Base-by-base conservation (phyloP, 2,329 filamentous ascomycete genomes). In the Sporothrix brasiliensis region DNA sequence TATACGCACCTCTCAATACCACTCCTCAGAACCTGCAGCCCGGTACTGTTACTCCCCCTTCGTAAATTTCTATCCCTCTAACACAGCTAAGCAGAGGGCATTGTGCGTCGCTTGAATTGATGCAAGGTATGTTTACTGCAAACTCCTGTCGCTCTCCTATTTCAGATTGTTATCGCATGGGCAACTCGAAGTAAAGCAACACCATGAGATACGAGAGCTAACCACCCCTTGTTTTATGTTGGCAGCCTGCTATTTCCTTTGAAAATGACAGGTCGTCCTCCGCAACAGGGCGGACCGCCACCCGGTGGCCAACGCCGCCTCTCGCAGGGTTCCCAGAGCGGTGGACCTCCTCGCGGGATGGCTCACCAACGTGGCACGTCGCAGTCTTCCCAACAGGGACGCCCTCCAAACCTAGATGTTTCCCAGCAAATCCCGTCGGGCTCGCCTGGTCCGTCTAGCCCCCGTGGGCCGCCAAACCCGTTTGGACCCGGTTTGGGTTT, bases 401-500 rank as follows among this genome's bases (percentile, higher is more conserved):
- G 69, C 30, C 66, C 60, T 24, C 39, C 67, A 5, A 52, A 50
- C 49, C 24, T 67, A 11, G 67, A 67, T 9, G 47, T 44, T n/a
- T 24, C 67, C 14, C 54, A 24, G 56, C 53, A 19, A 6, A 34
- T 27, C 7, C 53, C 39, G 6, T 58, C 66, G 13, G 67, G 50
- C 34, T 69, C 58, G 19, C 54, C 49, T 16, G 63, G 68, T 19
- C 68, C 67, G 16, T 69, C 69, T 39, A 44, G 47, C 21, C 56
- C 54, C 30, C 30, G 27, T 27, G 39, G 58, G 14, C 34, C 44
- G 1, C 21, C 53, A 4, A 58, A 69, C 5, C 24, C 68, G 2
- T 77, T 74, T 61, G 71, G 72, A 4, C 49, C 72, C 1, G 65
- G 75, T 16, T 73, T 83, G 34, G 84, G 84, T 0, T 82, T 76